phyloP scores from a whole-genome alignment of 768 basidiomycete species.

The Suillus sp. region DNA sequence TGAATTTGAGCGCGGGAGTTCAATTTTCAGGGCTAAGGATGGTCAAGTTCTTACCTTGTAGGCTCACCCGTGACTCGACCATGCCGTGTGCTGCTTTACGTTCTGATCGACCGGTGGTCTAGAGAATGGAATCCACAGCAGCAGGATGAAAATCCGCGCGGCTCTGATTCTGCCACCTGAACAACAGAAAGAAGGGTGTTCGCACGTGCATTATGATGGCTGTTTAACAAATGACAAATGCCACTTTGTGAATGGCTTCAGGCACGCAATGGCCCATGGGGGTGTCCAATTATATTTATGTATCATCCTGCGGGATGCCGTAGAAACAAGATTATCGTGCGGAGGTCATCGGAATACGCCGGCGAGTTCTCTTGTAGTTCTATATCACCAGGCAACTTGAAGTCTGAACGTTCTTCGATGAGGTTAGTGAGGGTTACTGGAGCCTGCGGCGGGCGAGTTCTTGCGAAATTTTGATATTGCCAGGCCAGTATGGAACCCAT shows the following conservation, averaged over 20 bases:
- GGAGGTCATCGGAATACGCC: neutral
- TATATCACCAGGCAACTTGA: neutral
- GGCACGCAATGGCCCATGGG: neutral
- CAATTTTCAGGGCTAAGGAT: neutral
- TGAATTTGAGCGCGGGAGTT: neutral
- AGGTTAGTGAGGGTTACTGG: too few relatives aligned
- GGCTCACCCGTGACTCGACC: neutral
- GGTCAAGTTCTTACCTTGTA: neutral
- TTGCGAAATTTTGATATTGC: neutral
- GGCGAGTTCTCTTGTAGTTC: neutral
- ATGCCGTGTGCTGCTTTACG: conserved; percentile 2
- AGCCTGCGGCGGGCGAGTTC: neutral
- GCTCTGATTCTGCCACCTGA: neutral
- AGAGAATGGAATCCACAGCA: neutral
- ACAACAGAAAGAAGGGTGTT: neutral
- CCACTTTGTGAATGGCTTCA: neutral
- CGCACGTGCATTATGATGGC: neutral
- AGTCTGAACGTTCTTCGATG: neutral
- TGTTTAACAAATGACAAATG: neutral
- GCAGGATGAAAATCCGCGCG: neutral
- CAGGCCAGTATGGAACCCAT: neutral
- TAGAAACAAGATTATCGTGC: neutral
- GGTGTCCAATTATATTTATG: neutral
- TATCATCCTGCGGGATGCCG: neutral
- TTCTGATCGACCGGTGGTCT: neutral